Percentiles rank a stretch among this genome's conserved stretches.
These are phyloP conservation scores for Agastache rugosa DNA, from an alignment of 257 asterid genomes.

Conservation along the genomic window DNA sequence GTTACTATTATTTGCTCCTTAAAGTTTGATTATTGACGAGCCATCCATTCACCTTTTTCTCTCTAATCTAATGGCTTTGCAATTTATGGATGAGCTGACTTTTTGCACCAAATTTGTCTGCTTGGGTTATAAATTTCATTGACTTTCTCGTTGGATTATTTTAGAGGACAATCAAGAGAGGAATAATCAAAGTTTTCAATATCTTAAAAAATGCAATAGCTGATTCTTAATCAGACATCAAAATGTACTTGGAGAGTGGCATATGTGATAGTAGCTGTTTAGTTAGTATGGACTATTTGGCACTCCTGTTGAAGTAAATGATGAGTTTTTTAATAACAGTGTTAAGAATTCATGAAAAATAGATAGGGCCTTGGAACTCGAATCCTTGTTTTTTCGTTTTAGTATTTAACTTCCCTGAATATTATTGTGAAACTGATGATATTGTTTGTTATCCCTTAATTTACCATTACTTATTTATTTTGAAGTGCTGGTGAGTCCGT, in stretches of 20 bases:
- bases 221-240: background rate
- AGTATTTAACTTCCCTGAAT: background rate
- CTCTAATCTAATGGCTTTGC: background rate
- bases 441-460: constrained; percentile 4
- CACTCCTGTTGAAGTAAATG: background rate
- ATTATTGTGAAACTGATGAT: background rate
- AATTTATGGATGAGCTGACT: constrained; percentile 10
- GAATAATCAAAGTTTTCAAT: background rate
- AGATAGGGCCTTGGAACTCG: background rate
- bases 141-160: background rate
- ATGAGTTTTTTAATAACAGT: background rate
- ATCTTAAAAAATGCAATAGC: background rate
- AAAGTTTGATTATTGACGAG: background rate
- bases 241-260: background rate
- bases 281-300: background rate
- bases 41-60: background rate
- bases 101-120: background rate
- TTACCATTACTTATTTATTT: background rate
- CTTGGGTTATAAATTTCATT: background rate
- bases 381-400: background rate
- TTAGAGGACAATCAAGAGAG: background rate
- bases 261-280: background rate
- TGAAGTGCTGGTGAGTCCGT: constrained; percentile 46
- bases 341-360: background rate
- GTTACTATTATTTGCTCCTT: background rate